Conservation (phyloP, 148 eudicot species). For the Linanthus parryae region DNA sequence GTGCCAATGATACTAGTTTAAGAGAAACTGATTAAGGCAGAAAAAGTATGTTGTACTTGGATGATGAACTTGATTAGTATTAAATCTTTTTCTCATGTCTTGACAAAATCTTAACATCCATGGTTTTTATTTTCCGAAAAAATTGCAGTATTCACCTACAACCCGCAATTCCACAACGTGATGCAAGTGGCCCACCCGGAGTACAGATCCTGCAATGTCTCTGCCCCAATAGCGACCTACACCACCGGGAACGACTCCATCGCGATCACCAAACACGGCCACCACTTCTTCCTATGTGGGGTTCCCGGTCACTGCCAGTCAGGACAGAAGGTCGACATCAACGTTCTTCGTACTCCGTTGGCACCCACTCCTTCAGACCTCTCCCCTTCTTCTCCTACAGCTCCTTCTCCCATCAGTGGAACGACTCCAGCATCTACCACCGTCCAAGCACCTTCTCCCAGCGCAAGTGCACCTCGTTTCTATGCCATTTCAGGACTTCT, state of each 20-base stretch:
- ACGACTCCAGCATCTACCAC: not conserved
- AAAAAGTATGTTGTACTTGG: no score
- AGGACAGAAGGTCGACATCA: slow-evolving; percentile 21
- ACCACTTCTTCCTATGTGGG: slow-evolving; percentile 42
- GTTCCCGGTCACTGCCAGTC: slow-evolving; percentile 21
- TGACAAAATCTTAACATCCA: no score
- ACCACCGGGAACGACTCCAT: slow-evolving; percentile 79
- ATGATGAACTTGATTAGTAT: no score
- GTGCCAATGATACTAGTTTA: no score
- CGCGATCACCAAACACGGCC: slow-evolving; percentile 48
- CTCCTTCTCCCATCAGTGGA: slow-evolving; percentile 1
- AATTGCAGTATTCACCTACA: slow-evolving; percentile 83
- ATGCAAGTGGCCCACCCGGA: slow-evolving; percentile 77
- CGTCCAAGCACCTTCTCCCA: no score
- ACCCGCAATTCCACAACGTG: slow-evolving; percentile 82
- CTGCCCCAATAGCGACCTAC: slow-evolving; percentile 69
- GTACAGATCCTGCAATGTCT: slow-evolving; percentile 60
- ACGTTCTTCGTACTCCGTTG: slow-evolving; percentile 10
- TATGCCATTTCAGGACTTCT: no score
- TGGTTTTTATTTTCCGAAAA: no score
- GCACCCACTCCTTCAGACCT: slow-evolving; percentile 9
- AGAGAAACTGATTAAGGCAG: no score
- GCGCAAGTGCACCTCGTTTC: no score
- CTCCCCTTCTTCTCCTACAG: not conserved
- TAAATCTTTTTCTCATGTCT: no score